A percentile compares a stretch with the other conserved stretches of the same genome.
Evolutionary conservation across 164 flowering plant genomes (phyloP).

Genomic region (Brasenia schreberi): DNA sequence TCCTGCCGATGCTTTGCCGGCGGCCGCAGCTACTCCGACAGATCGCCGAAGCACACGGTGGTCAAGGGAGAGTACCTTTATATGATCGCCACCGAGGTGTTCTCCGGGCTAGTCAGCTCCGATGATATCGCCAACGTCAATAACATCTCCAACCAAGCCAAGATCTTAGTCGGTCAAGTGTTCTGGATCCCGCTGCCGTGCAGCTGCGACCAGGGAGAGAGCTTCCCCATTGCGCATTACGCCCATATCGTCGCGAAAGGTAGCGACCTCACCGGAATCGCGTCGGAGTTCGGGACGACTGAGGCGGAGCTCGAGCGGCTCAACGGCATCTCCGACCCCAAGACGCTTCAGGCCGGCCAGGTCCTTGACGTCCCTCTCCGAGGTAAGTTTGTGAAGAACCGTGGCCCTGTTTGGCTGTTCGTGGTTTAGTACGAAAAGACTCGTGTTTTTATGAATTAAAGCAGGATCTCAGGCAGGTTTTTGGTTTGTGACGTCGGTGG

Average conservation of each 20-base stretch:
- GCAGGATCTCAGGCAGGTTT: neutral
- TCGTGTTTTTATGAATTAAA: neutral
- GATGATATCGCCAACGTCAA: slow-evolving; percentile 35
- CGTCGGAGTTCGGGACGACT: slow-evolving; percentile 30
- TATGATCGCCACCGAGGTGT: slow-evolving; percentile 38
- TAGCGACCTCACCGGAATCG: slow-evolving; percentile 37
- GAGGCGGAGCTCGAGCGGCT: slow-evolving; percentile 21
- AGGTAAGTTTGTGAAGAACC: slow-evolving; percentile 19
- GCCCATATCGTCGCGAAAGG: slow-evolving; percentile 38
- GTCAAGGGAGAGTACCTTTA: slow-evolving; percentile 29
- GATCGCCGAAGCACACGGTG: slow-evolving; percentile 42
- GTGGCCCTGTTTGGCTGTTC: neutral
- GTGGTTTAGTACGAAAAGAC: neutral
- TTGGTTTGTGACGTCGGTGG: neutral
- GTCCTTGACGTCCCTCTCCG: slow-evolving; percentile 59
- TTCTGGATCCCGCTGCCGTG: slow-evolving; percentile 73
- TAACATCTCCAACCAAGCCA: slow-evolving; percentile 13
- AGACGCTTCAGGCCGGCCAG: slow-evolving; percentile 29
- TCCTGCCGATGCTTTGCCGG: slow-evolving; percentile 39
- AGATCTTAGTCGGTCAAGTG: slow-evolving; percentile 27
- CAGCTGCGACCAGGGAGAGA: slow-evolving; percentile 61
- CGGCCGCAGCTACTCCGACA: slow-evolving; percentile 45
- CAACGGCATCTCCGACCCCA: slow-evolving; percentile 27
- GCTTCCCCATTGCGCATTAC: slow-evolving; percentile 41
- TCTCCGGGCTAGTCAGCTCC: slow-evolving; percentile 25